phyloP scores from a whole-genome alignment of 139 green algal species.

The Micractinium conductrix region DNA sequence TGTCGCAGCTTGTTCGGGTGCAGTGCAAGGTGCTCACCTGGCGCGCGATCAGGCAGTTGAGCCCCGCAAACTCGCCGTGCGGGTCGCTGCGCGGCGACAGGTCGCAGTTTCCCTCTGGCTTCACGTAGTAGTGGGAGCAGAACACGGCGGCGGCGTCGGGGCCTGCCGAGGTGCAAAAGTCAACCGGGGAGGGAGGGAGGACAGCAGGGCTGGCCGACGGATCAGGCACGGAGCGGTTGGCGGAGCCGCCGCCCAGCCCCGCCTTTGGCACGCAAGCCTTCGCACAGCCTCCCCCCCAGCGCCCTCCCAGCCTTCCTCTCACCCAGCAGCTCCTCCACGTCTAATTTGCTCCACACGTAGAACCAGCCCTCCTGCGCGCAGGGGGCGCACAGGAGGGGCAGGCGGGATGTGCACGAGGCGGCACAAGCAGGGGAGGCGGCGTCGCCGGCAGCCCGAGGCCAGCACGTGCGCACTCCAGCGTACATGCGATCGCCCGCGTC shows the following conservation, averaged over 20 bases:
- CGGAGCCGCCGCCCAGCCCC: too few species aligned
- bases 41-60: constrained; percentile 74
- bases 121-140: constrained; percentile 68
- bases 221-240: too few species aligned
- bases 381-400: neutral
- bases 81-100: constrained; percentile 77
- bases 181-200: neutral
- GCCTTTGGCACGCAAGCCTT: too few species aligned
- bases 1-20: neutral
- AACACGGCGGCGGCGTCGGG: constrained; percentile 36
- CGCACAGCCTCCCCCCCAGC: neutral
- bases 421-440: too few species aligned
- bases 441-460: too few species aligned
- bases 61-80: constrained; percentile 84
- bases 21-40: neutral
- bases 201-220: neutral
- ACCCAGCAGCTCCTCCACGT: constrained; percentile 70
- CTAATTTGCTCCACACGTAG: constrained; percentile 71
- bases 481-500: too few species aligned
- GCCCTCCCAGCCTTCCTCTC: neutral
- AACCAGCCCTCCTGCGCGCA: constrained; percentile 72
- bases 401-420: too few species aligned
- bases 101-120: constrained; percentile 61
- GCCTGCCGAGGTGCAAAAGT: neutral
- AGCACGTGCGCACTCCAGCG: too few species aligned